These are phyloP conservation scores for Chrysanthemum makinoi DNA, from an alignment of 129 eudicot genomes.

Conservation along the genomic window DNA sequence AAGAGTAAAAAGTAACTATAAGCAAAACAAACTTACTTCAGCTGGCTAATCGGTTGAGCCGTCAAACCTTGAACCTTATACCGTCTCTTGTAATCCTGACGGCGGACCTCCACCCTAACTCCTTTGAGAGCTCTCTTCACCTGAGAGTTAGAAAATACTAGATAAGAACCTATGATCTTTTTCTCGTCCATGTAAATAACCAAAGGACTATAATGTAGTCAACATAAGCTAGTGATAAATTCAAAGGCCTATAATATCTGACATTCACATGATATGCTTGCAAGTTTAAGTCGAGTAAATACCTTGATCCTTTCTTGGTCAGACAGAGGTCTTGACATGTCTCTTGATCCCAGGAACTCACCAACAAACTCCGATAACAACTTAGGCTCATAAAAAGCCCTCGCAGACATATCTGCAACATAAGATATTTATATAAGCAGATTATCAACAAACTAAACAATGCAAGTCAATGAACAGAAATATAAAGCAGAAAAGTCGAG, in stretches of 20 bases:
- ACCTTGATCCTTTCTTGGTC: slow-evolving; percentile 72
- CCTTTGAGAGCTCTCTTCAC: slow-evolving; percentile 62
- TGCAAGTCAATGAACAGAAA: neutral
- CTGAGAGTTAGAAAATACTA: slow-evolving; percentile 28
- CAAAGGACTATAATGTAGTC: too few species aligned
- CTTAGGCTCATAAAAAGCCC: slow-evolving; percentile 51
- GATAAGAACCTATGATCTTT: too few species aligned
- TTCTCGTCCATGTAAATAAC: too few species aligned
- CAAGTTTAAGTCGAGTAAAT: neutral
- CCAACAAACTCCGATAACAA: slow-evolving; percentile 43
- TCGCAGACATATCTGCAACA: slow-evolving; percentile 66
- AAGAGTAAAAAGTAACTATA: neutral
- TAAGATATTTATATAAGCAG: neutral
- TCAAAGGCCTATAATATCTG: neutral
- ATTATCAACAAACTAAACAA: neutral
- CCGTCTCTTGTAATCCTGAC: slow-evolving; percentile 17
- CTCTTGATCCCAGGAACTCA: slow-evolving; percentile 27
- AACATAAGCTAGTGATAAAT: neutral
- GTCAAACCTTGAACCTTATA: slow-evolving; percentile 44
- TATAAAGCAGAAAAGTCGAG: neutral
- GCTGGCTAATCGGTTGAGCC: slow-evolving; percentile 22
- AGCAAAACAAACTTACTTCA: slow-evolving; percentile 33
- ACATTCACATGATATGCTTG: neutral
- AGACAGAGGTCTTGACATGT: slow-evolving; percentile 40
- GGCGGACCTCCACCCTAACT: slow-evolving; percentile 35